phyloP scores from a whole-genome alignment of 2,329 filamentous ascomycete genomes.

The Verticillium klebahnii region DNA sequence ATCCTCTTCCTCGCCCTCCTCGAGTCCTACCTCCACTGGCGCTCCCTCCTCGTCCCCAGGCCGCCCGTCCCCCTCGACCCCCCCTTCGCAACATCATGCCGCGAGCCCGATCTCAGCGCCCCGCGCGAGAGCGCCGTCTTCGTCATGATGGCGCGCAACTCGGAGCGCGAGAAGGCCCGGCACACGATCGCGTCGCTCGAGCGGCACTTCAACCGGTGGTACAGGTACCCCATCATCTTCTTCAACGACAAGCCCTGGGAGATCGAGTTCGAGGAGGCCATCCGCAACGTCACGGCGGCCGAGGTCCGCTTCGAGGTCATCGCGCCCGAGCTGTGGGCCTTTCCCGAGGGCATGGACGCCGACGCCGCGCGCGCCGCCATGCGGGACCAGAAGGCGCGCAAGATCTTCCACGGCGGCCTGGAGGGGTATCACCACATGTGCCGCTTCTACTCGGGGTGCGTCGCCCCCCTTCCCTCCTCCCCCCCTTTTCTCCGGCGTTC shows the following conservation, averaged over 20 bases:
- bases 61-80: constrained; percentile 31
- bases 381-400: constrained; percentile 23
- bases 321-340: constrained; percentile 33
- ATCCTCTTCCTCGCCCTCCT: constrained; percentile 23
- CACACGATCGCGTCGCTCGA: constrained; percentile 35
- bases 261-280: constrained; percentile 28
- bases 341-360: constrained; percentile 28
- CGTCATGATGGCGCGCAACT: constrained; percentile 42
- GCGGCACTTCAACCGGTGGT: constrained; percentile 40
- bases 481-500: neutral
- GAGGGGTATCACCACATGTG: constrained; percentile 37
- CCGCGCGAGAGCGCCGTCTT: constrained; percentile 38
- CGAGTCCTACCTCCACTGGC: constrained; percentile 29
- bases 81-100: constrained; percentile 33
- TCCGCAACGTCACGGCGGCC: constrained; percentile 30
- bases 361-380: constrained; percentile 25
- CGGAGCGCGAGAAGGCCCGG: constrained; percentile 33
- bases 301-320: constrained; percentile 37
- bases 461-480: neutral
- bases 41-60: constrained; percentile 25
- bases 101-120: constrained; percentile 27
- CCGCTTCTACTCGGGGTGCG: constrained; percentile 38
- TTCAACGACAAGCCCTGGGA: constrained; percentile 40
- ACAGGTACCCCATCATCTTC: constrained; percentile 41
- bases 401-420: constrained; percentile 31